Percentiles rank a stretch among this genome's conserved stretches.
Conservation (phyloP, 768 basidiomycete genomes). For the Boletus bicolor region DNA sequence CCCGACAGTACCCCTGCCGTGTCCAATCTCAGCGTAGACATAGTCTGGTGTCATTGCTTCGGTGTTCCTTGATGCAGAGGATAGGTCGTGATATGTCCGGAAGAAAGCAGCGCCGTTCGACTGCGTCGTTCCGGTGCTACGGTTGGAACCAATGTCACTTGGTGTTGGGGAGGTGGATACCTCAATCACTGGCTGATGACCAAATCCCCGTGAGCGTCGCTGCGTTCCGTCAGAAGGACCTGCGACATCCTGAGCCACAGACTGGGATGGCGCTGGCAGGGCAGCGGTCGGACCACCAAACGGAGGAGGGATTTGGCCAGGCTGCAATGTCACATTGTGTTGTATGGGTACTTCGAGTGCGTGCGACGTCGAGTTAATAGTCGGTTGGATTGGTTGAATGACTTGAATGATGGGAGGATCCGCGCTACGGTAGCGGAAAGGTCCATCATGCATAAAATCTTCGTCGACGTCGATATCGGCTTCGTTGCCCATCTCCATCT, state of each 20-base stretch:
- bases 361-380: slow-evolving; percentile 9
- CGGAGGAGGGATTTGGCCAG: slow-evolving; percentile 14
- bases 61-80: slow-evolving; percentile 40
- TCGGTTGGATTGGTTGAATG: slow-evolving; percentile 13
- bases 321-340: slow-evolving; percentile 26
- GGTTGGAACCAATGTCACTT: slow-evolving; percentile 57
- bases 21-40: slow-evolving; percentile 73
- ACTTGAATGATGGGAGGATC: slow-evolving; percentile 11
- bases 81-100: slow-evolving; percentile 51
- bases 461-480: slow-evolving; percentile 48
- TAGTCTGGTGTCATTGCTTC: slow-evolving; percentile 71
- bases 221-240: slow-evolving; percentile 38
- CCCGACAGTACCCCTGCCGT: slow-evolving; percentile 52
- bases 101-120: slow-evolving; percentile 62
- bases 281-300: slow-evolving; percentile 5
- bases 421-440: slow-evolving; percentile 26
- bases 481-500: slow-evolving; percentile 35
- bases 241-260: slow-evolving; percentile 22
- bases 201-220: slow-evolving; percentile 41
- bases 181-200: slow-evolving; percentile 59
- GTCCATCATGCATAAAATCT: slow-evolving; percentile 34
- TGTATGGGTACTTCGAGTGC: slow-evolving; percentile 30
- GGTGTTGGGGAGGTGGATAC: slow-evolving; percentile 55
- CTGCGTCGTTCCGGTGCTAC: slow-evolving; percentile 48
- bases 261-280: slow-evolving; percentile 3